Conservation (phyloP, 2,329 filamentous ascomycete species). For the Ceratocystiopsis minuta region DNA sequence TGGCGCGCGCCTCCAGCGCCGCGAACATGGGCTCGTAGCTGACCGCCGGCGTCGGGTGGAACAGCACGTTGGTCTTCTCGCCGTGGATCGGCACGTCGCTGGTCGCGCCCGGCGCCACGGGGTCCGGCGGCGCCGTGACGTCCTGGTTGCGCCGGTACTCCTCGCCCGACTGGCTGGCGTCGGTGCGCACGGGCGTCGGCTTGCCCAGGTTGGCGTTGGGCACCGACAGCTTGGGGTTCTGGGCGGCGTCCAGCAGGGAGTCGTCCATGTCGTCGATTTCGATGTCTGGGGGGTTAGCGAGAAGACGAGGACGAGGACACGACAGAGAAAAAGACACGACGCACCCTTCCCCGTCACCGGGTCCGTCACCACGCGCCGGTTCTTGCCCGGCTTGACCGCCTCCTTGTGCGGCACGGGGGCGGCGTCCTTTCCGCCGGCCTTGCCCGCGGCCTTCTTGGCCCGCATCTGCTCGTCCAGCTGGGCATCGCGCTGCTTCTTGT, state of each 20-base stretch:
- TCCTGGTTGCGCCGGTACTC: slow-evolving; percentile 80
- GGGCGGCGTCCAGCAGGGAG: slow-evolving; percentile 44
- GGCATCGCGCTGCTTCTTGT: slow-evolving; percentile 60
- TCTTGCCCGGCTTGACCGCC: slow-evolving; percentile 18
- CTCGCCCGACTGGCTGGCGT: slow-evolving; percentile 49
- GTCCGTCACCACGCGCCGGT: slow-evolving; percentile 62
- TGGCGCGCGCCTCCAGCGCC: slow-evolving; percentile 56
- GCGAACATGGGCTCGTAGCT: slow-evolving; percentile 81
- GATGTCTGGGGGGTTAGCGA: slow-evolving; percentile 33
- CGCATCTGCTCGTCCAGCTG: slow-evolving; percentile 41
- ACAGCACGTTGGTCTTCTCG: slow-evolving; percentile 90
- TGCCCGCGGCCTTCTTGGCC: background rate
- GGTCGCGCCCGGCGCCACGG: slow-evolving; percentile 62
- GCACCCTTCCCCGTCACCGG: slow-evolving; percentile 57
- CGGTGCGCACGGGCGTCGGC: slow-evolving; percentile 52
- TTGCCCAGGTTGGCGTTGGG: slow-evolving; percentile 80
- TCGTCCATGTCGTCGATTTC: slow-evolving; percentile 58
- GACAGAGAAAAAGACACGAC: background rate
- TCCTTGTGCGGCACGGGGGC: slow-evolving; percentile 29
- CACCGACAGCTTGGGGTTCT: slow-evolving; percentile 61
- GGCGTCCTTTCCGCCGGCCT: slow-evolving; percentile 14
- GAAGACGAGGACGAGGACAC: background rate
- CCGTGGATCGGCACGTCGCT: slow-evolving; percentile 91
- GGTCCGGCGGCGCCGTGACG: slow-evolving; percentile 77
- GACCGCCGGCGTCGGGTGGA: slow-evolving; percentile 81